Base-by-base conservation (phyloP, 2,329 filamentous ascomycete species). In the Incumbomyces delicatus region DNA sequence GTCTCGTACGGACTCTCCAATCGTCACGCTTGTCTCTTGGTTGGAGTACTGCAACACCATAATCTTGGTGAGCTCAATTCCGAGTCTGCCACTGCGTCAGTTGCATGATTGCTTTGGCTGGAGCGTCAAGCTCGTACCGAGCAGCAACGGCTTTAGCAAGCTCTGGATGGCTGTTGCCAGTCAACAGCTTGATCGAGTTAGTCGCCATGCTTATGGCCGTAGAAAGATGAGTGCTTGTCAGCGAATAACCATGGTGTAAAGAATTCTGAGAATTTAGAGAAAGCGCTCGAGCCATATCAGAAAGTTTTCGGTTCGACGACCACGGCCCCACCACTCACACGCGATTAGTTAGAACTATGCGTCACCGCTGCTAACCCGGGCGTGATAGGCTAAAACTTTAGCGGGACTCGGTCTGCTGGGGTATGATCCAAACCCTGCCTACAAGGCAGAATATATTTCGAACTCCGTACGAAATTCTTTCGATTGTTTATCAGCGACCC, bases 1-100 rank as follows among this genome's bases (percentile, higher is more conserved):
- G 65, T 96, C 90, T 68, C 90, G 79, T 46, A 96, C 90, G 53
- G 86, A 94, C 72, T 96, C 90, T 63, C 90, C 89, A 59, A 95
- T 94, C 16, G 88, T 95, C 48, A 96, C 88, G 53, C 65, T 68
- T 27, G 68, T 70, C 56, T 70, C 68, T 53, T 82, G 78, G 61
- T 82, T 82, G 38, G 78, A 81, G 61, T 81, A 81, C 57, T 82
- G 78, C 35, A 79, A 65, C 42, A 83, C 80, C 69, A 83, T 76
- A 53, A 83, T 80, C 68, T 81, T 81, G 53, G 78, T 78, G 58
- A 82, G 68, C 62, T 82, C 78, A 58, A 82, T 82, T 41, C 79
- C 77, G 50, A 82, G 71, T 56, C 78, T 82, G 43, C 33, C 43
- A 46, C 32, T 6, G 30, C 44, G 56, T 50, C 51, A 53, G 51